Base-by-base conservation (phyloP, 768 basidiomycete species). In the Kondoa malvinella region DNA sequence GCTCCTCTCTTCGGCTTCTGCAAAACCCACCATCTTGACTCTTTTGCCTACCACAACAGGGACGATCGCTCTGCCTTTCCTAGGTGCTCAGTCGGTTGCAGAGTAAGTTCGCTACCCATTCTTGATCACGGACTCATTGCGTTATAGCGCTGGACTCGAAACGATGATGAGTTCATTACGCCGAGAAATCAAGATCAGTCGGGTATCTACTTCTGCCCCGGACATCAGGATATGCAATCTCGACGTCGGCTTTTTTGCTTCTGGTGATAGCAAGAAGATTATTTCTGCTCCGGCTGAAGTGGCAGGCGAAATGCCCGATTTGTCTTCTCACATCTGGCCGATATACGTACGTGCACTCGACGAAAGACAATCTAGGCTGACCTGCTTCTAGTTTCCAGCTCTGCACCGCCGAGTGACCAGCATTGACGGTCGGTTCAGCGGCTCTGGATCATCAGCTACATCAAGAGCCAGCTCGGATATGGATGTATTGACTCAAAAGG, bases 161-260 rank as follows among this genome's bases (percentile, higher is more conserved):
- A 66, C 70, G 1, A 30, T 72, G n/a, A 64, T 73, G 66, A 64
- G 68, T 40, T 70, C 71, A 0, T 69, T 73, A 56, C 69, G 71
- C 0, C 69, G 72, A 2, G 72, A 73, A 57, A 57, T 71, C 50
- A 2, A 57, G 12, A 31, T 25, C 58, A 31, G 25, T 59, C 25
- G 25, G 15, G 27, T 29, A 14, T 58, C 67, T 12, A 56, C 68
- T 4, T 25, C 59, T 4, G 25, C 68, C 0, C 8, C 34, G 1
- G 50, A 61, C 34, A 32, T 69, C 14, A 14, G 40, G 2, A 26
- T 72, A 66, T 26, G 56, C 3, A n/a, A 65, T 33, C 67, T 73
- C 40, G 68, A 71, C 26, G 32, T 56, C n/a, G 70, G 69, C 15
- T 34, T 68, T 16, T 68, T 73, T 56, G 56, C 58, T 32, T 3